phyloP scores from a whole-genome alignment of 495 filamentous ascomycete genomes.

The Filosporella fistucella region DNA sequence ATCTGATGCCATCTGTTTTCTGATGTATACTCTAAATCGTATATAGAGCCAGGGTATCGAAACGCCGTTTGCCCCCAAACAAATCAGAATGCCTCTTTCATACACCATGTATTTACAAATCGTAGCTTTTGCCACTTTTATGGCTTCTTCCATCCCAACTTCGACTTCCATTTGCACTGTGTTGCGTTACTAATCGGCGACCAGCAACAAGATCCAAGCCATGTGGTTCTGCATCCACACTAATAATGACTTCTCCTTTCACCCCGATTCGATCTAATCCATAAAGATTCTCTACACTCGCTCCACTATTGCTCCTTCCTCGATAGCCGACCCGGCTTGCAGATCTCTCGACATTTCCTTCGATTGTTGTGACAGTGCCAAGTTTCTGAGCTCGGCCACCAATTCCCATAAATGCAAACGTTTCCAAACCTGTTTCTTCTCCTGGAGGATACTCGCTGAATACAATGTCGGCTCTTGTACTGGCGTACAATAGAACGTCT shows the following conservation, averaged over 20 bases:
- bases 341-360: neutral
- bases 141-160: slow-evolving; percentile 7
- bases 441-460: slow-evolving; percentile 34
- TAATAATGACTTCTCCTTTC: slow-evolving; percentile 19
- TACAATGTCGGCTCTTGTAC: slow-evolving; percentile 55
- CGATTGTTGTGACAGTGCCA: slow-evolving; percentile 14
- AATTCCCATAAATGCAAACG: slow-evolving; percentile 43
- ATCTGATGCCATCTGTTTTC: too few species aligned
- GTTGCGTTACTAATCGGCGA: neutral
- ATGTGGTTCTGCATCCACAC: slow-evolving; percentile 1
- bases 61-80: too few species aligned
- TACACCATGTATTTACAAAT: too few species aligned
- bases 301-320: neutral
- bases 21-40: too few species aligned
- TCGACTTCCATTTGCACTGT: slow-evolving; percentile 2
- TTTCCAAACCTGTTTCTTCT: slow-evolving; percentile 40
- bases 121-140: slow-evolving; percentile 6
- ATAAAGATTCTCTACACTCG: slow-evolving; percentile 19
- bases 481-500: slow-evolving; percentile 67
- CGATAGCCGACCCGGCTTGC: neutral
- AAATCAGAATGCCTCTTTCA: too few species aligned
- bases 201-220: neutral
- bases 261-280: slow-evolving; percentile 11
- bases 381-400: slow-evolving; percentile 1
- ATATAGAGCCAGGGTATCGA: too few species aligned